Percentiles rank a stretch among this genome's conserved stretches.
These are phyloP conservation scores for Candida vaughaniae DNA, from an alignment of 805 yeast species.

Conservation along the genomic window DNA sequence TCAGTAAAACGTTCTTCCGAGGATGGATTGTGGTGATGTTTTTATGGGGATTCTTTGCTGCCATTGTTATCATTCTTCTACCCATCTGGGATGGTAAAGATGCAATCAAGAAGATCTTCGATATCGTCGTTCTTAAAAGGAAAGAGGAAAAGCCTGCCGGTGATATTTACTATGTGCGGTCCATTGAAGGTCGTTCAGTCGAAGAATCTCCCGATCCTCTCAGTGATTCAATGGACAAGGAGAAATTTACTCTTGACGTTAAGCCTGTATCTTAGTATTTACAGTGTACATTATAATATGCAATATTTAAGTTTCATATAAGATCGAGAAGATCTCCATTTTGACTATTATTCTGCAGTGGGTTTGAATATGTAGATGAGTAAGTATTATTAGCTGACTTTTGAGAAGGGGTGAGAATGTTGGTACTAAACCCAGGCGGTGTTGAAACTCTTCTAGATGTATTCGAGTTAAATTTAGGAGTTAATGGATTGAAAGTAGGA, in stretches of 20 bases:
- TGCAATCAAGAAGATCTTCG: conserved; percentile 37
- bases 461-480: too few species aligned
- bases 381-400: background rate
- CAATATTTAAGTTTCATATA: conserved; percentile 3
- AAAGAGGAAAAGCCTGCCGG: conserved; percentile 11
- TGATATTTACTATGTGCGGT: conserved; percentile 11
- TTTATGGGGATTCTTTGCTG: conserved; percentile 24
- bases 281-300: too few species aligned
- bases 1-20: conserved; percentile 21
- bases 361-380: background rate
- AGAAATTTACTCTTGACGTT: background rate
- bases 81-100: conserved; percentile 72
- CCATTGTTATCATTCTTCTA: conserved; percentile 33
- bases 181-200: conserved; percentile 4
- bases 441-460: background rate
- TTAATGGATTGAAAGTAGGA: conserved; percentile 4
- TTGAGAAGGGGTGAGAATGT: conserved; percentile 9
- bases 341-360: background rate
- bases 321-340: conserved; percentile 8
- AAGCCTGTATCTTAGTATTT: background rate
- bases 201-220: background rate
- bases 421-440: conserved; percentile 12
- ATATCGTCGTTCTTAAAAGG: conserved; percentile 5
- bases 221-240: background rate
- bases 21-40: conserved; percentile 27